Evolutionary conservation across 2,329 filamentous ascomycete genomes (phyloP).

Genomic region (Ophiostoma himal-ulmi): DNA sequence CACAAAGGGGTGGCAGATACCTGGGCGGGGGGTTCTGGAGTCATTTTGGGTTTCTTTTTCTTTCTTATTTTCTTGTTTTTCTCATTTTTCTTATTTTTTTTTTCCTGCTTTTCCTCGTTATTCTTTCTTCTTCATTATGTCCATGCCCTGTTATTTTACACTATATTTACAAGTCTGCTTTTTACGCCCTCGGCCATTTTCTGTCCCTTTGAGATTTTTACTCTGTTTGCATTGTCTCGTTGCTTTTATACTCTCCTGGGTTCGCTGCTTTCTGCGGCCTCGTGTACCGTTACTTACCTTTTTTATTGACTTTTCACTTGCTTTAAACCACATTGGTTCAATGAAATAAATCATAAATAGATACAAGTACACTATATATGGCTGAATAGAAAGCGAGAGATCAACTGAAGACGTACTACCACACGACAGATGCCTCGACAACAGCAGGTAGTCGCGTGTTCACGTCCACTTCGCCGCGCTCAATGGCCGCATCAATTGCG

Average conservation of each 20-base stretch:
- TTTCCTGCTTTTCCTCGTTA: background rate
- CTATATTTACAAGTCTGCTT: slow-evolving; percentile 2
- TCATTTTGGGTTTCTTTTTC: slow-evolving; percentile 20
- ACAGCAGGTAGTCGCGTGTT: slow-evolving; percentile 20
- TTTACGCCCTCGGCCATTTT: background rate
- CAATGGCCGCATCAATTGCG: background rate
- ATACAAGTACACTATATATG: background rate
- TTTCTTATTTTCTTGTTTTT: slow-evolving; percentile 17
- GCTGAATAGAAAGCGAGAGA: background rate
- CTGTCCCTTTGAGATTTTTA: background rate
- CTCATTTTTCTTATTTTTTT: background rate
- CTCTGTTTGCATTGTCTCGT: background rate
- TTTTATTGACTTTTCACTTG: background rate
- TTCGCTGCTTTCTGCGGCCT: background rate
- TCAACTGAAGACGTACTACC: slow-evolving; percentile 23
- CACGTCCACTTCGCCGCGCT: background rate
- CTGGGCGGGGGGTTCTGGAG: slow-evolving; percentile 22
- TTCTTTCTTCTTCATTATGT: background rate
- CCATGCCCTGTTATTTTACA: background rate
- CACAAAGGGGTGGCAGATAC: slow-evolving; percentile 21
- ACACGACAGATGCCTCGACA: slow-evolving; percentile 31
- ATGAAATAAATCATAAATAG: background rate
- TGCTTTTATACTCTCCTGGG: background rate
- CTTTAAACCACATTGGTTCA: background rate
- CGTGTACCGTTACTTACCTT: background rate